phyloP scores from a whole-genome alignment of 106 monocot species.

The Dendrobium chrysotoxum region DNA sequence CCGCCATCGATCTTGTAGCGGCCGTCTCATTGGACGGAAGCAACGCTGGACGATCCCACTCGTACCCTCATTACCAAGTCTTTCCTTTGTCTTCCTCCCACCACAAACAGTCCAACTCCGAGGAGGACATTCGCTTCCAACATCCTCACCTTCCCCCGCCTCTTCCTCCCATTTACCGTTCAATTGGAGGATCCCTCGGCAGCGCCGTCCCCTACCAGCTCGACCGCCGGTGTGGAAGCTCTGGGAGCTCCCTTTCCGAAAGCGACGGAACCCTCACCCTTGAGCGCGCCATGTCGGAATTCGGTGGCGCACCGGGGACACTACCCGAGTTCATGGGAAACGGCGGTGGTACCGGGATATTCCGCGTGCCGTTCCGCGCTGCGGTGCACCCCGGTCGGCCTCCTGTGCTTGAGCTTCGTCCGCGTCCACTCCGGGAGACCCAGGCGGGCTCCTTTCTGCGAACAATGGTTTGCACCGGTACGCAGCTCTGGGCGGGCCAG shows the following conservation, averaged over 20 bases:
- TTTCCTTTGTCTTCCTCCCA: constrained; percentile 1
- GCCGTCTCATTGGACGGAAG: background rate
- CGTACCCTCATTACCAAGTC: constrained; percentile 6
- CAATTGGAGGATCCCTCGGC: background rate
- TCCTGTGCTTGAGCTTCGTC: constrained; percentile 66
- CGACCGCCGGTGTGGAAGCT: background rate
- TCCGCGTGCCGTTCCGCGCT: constrained; percentile 59
- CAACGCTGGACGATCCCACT: background rate
- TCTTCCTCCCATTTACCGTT: background rate
- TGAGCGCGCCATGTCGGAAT: constrained; percentile 47
- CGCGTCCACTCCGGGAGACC: constrained; percentile 84
- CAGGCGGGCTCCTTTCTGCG: constrained; percentile 76
- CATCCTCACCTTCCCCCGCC: constrained; percentile 3
- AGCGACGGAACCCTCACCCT: constrained; percentile 30
- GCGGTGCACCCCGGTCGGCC: constrained; percentile 81
- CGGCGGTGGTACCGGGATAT: constrained; percentile 80
- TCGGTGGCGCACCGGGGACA: constrained; percentile 26
- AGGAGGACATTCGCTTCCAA: background rate
- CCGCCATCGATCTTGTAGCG: background rate
- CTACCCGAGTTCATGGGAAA: constrained; percentile 77
- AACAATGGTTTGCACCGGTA: constrained; percentile 31
- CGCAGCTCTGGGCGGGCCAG: constrained; percentile 74
- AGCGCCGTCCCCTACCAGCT: background rate
- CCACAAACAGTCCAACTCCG: constrained; percentile 13
- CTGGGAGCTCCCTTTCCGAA: background rate